These are phyloP conservation scores for Hymenoscyphus fraxineus DNA, from an alignment of 2,329 filamentous ascomycete species.

Conservation along the genomic window DNA sequence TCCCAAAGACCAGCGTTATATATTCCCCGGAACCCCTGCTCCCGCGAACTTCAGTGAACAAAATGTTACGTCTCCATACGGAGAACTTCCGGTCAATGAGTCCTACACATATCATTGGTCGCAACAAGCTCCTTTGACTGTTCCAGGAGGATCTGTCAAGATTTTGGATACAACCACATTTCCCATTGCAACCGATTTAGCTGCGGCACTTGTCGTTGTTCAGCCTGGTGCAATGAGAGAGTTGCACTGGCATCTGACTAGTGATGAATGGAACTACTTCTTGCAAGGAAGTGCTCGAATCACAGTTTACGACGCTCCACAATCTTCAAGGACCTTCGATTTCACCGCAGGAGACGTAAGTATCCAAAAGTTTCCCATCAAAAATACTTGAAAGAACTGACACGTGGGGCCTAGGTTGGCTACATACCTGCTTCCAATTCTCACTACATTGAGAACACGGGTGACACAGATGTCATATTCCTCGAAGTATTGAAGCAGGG, in stretches of 20 bases:
- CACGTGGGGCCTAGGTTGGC: constrained; percentile 31
- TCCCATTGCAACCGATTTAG: constrained; percentile 52
- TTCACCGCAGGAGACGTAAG: constrained; percentile 46
- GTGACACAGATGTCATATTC: constrained; percentile 53
- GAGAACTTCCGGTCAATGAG: constrained; percentile 37
- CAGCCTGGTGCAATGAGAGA: constrained; percentile 62
- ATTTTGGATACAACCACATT: constrained; percentile 56
- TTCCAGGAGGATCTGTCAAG: constrained; percentile 56
- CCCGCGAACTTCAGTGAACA: constrained; percentile 44
- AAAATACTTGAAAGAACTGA: background rate
- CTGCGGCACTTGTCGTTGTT: constrained; percentile 53
- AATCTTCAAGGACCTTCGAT: constrained; percentile 38
- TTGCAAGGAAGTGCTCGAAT: constrained; percentile 52
- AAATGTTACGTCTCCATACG: constrained; percentile 44
- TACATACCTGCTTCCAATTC: constrained; percentile 53
- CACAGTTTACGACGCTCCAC: constrained; percentile 52
- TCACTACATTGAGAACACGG: constrained; percentile 61
- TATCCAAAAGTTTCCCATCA: background rate
- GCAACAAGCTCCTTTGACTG: constrained; percentile 40
- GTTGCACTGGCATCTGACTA: constrained; percentile 59
- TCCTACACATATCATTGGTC: constrained; percentile 51
- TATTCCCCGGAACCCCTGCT: constrained; percentile 49
- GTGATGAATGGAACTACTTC: constrained; percentile 61
- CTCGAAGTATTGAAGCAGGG: constrained; percentile 55
- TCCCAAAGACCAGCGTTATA: constrained; percentile 46